Conservation (phyloP, 805 yeast genomes). For the Hanseniaspora mollemarum region DNA sequence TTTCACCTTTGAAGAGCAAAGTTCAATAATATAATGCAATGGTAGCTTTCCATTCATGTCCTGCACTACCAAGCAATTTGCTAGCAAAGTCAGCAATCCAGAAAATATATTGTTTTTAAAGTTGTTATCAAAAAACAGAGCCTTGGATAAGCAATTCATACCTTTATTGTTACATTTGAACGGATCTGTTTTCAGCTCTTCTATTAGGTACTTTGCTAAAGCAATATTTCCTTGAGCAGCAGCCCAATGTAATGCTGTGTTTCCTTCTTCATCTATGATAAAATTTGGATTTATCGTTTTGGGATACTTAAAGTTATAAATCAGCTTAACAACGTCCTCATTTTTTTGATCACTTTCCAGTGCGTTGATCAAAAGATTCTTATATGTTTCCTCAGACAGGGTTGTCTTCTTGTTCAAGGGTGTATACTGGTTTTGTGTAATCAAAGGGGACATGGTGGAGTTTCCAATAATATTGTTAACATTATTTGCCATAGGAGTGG, state of each 20-base stretch:
- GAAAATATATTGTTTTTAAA: conserved; percentile 51
- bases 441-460: not conserved
- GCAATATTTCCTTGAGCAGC: conserved; percentile 62
- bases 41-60: conserved; percentile 65
- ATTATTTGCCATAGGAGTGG: too few species aligned
- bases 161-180: conserved; percentile 44
- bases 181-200: conserved; percentile 52
- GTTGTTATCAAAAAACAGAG: conserved; percentile 62
- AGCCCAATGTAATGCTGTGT: conserved; percentile 78
- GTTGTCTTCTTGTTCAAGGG: not conserved
- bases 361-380: conserved; percentile 26
- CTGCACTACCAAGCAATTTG: conserved; percentile 56
- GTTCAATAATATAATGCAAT: conserved; percentile 52
- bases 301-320: conserved; percentile 38
- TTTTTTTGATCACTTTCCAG: conserved; percentile 28
- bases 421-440: not conserved
- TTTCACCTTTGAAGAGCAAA: conserved; percentile 41
- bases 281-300: conserved; percentile 52
- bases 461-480: too few species aligned
- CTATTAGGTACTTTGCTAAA: conserved; percentile 45
- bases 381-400: conserved; percentile 23
- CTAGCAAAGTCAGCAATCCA: conserved; percentile 46
- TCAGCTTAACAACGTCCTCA: conserved; percentile 23
- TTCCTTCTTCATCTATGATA: conserved; percentile 68
- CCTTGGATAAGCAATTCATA: conserved; percentile 56